phyloP scores from a whole-genome alignment of 805 yeast species.

The Ogataea ramenticola region DNA sequence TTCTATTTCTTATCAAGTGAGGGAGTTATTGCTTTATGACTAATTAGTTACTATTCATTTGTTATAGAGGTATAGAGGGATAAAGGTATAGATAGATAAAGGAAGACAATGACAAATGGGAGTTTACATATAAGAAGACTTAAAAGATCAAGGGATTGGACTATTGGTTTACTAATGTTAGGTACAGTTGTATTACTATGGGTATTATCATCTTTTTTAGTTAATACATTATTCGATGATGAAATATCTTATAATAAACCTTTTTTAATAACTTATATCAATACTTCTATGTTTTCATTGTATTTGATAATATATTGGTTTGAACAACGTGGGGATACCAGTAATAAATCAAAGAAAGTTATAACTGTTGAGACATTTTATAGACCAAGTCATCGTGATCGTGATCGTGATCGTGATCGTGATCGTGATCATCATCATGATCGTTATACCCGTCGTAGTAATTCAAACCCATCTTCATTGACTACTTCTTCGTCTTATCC shows the following conservation, averaged over 20 bases:
- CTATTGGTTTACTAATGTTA: conserved; percentile 67
- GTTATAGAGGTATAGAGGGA: too few species aligned
- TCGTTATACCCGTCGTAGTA: background rate
- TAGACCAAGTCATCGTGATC: background rate
- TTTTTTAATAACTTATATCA: conserved; percentile 84
- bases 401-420: background rate
- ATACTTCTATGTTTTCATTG: conserved; percentile 76
- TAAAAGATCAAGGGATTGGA: conserved; percentile 43
- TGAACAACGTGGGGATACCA: background rate
- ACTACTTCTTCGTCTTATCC: background rate
- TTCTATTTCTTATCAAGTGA: too few species aligned
- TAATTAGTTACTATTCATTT: too few species aligned
- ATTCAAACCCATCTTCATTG: background rate
- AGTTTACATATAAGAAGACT: background rate
- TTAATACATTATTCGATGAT: conserved; percentile 67
- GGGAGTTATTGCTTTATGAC: too few species aligned
- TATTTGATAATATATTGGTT: conserved; percentile 57
- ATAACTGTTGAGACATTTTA: background rate
- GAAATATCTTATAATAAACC: conserved; percentile 68
- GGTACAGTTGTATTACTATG: conserved; percentile 75
- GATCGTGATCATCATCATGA: conserved; percentile 2
- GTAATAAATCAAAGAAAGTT: background rate
- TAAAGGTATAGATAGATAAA: too few species aligned
- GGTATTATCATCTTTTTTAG: conserved; percentile 85
- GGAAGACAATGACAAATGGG: background rate